Base-by-base conservation (phyloP, 768 basidiomycete species). In the Punctularia strigosozonata region DNA sequence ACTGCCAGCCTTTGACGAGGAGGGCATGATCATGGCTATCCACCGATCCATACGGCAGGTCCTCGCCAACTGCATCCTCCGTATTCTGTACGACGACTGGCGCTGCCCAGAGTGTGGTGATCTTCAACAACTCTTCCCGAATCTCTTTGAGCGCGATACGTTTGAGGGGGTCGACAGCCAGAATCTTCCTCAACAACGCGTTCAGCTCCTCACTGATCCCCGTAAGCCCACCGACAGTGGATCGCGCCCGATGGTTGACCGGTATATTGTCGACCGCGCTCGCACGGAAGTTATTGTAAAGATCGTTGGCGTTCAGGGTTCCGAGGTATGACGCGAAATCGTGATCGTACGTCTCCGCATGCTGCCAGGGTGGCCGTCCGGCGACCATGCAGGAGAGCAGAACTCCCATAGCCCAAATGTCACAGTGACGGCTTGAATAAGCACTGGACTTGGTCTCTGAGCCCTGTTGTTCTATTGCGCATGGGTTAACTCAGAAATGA, bases 361-460 rank as follows among this genome's bases (percentile, higher is more conserved):
- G 69, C 38, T 71, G 65, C 89, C 88, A 91, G 8, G 84, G 83
- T 47, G 77, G 79, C 18, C 80, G 71, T 14, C 79, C 78, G 39
- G 78, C 78, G 35, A 83, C 75, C 62, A 94, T 73, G 57, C 87
- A 90, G 47, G 80, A 68, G 39, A 94, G 69, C 45, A 94, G 82
- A 44, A 94, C 69, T 15, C 80, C 82, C 18, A 84, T 56, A 6
- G 81, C 68, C 82, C 82, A 84, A 42, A 82, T 67, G 46, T 84
- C 80, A 65, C 71, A 79, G 39, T 71, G 63, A 10, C 65, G 62
- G 37, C 78, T 75, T 21, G 73, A 73, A 60, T 84, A 68, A 44
- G 56, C 50, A 53, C 68, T 49, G 41, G 60, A 58, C 53, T 66
- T 51, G 40, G 64, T 50, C 25, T 69, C 62, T 36, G 60, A 51